A percentile compares a stretch with the other conserved stretches of the same genome.
These are phyloP conservation scores for Blastocystis sp. DNA, from an alignment of 352 stramenopile species.

Conservation along the genomic window DNA sequence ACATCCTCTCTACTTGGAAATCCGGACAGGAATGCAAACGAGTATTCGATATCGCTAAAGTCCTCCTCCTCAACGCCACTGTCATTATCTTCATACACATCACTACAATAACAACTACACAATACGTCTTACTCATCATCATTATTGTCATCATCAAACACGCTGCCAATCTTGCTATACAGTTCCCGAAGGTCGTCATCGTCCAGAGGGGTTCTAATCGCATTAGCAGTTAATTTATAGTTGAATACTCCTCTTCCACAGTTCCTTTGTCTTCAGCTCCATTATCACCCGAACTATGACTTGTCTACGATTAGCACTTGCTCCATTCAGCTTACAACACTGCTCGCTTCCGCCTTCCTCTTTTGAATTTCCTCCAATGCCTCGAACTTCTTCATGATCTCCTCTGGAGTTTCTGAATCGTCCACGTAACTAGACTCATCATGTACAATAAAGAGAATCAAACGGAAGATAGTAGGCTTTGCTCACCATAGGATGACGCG, in stretches of 20 bases:
- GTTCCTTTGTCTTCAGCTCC: neutral
- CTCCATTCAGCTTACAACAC: neutral
- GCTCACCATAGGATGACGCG: neutral
- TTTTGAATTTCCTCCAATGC: slow-evolving; percentile 68
- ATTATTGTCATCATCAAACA: slow-evolving; percentile 37
- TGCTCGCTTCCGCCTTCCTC: slow-evolving; percentile 31
- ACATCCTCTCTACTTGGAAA: slow-evolving; percentile 14
- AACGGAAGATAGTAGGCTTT: slow-evolving; percentile 41
- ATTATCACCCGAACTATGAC: neutral
- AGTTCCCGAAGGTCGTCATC: slow-evolving; percentile 54
- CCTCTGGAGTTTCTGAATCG: slow-evolving; percentile 42
- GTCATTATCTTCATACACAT: slow-evolving; percentile 25
- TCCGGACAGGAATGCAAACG: neutral
- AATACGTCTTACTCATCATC: slow-evolving; percentile 24
- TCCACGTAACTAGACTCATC: slow-evolving; percentile 49
- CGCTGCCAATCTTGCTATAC: slow-evolving; percentile 31
- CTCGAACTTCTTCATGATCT: slow-evolving; percentile 70
- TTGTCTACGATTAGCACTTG: neutral
- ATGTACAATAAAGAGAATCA: neutral
- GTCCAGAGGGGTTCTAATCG: neutral
- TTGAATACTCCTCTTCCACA: neutral
- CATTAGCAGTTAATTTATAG: neutral
- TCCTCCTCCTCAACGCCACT: slow-evolving; percentile 22
- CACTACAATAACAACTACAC: neutral
- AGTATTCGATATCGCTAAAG: neutral